These are phyloP conservation scores for Pichia californica DNA, from an alignment of 805 yeast species.

Conservation along the genomic window DNA sequence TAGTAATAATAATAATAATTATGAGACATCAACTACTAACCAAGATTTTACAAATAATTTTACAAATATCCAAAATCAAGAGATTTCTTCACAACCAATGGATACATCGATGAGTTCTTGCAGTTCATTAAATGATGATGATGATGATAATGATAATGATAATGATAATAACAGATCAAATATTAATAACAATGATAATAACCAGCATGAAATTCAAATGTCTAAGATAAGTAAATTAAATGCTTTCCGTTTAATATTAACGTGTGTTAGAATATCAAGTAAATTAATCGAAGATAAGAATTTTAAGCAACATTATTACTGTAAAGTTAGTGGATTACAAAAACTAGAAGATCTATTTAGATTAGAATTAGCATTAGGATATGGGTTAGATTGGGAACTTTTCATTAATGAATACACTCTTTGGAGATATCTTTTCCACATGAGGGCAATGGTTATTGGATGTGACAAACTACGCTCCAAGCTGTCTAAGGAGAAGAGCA, in stretches of 20 bases:
- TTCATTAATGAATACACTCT: slow-evolving; percentile 33
- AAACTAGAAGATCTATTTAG: slow-evolving; percentile 32
- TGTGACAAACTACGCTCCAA: slow-evolving; percentile 2
- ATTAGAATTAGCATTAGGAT: slow-evolving; percentile 36
- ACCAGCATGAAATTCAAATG: not conserved
- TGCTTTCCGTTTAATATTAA: slow-evolving; percentile 34
- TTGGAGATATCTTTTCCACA: slow-evolving; percentile 29
- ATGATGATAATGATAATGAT: not conserved
- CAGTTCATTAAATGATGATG: not conserved
- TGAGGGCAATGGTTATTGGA: slow-evolving; percentile 18
- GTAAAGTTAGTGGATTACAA: slow-evolving; percentile 40
- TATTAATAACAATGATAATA: no score
- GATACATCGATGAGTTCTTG: slow-evolving; percentile 3
- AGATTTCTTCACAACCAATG: not conserved
- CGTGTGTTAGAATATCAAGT: slow-evolving; percentile 34
- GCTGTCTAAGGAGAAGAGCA: not conserved
- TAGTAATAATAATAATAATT: not conserved
- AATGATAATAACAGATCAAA: no score
- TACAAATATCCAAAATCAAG: not conserved
- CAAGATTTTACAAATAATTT: no score
- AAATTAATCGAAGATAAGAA: slow-evolving; percentile 40
- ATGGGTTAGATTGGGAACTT: slow-evolving; percentile 35
- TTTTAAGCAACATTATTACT: slow-evolving; percentile 36
- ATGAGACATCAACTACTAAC: no score
- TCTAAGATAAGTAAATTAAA: slow-evolving; percentile 28